phyloP scores from a whole-genome alignment of 1,139 yeast species.

The Petasospora fabianii region DNA sequence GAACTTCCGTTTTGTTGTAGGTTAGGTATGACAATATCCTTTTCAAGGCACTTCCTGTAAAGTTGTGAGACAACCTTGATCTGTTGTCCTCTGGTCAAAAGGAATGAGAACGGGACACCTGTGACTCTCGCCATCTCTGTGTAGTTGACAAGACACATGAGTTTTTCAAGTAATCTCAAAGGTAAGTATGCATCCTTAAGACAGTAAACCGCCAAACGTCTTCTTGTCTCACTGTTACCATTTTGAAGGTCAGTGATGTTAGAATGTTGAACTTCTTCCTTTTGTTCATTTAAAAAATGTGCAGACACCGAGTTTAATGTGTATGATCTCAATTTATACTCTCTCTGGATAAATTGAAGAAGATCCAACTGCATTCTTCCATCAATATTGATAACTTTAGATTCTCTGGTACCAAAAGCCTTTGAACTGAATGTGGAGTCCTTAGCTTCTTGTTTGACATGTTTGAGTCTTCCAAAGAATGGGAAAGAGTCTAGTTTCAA shows the following conservation, averaged over 20 bases:
- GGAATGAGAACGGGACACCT: slow-evolving; percentile 93
- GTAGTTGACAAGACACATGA: slow-evolving; percentile 95
- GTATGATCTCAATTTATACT: slow-evolving; percentile 89
- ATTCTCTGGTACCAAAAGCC: slow-evolving; percentile 95
- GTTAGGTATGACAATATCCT: slow-evolving; percentile 87
- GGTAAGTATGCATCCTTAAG: slow-evolving; percentile 95
- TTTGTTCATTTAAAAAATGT: slow-evolving; percentile 89
- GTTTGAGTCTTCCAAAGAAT: slow-evolving; percentile 73
- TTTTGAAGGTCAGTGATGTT: slow-evolving; percentile 93
- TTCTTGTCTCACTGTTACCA: slow-evolving; percentile 87
- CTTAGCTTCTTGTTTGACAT: slow-evolving; percentile 69
- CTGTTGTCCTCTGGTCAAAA: slow-evolving; percentile 92
- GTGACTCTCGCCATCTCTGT: slow-evolving; percentile 99
- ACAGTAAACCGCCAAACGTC: slow-evolving; percentile 96
- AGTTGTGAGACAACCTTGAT: slow-evolving; percentile 95
- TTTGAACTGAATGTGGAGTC: slow-evolving; percentile 87
- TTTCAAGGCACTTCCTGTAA: slow-evolving; percentile 84
- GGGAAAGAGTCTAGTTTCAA: slow-evolving; percentile 69
- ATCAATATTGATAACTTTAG: slow-evolving; percentile 86
- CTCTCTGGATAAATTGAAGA: slow-evolving; percentile 90
- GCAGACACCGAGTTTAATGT: slow-evolving; percentile 95
- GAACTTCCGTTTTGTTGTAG: slow-evolving; percentile 72
- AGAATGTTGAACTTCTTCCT: slow-evolving; percentile 97
- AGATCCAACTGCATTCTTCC: slow-evolving; percentile 95
- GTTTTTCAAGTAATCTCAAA: slow-evolving; percentile 76